phyloP scores from a whole-genome alignment of 371 early-diverging fungal species.

The Hamiltosporidium tvaerminnensis region DNA sequence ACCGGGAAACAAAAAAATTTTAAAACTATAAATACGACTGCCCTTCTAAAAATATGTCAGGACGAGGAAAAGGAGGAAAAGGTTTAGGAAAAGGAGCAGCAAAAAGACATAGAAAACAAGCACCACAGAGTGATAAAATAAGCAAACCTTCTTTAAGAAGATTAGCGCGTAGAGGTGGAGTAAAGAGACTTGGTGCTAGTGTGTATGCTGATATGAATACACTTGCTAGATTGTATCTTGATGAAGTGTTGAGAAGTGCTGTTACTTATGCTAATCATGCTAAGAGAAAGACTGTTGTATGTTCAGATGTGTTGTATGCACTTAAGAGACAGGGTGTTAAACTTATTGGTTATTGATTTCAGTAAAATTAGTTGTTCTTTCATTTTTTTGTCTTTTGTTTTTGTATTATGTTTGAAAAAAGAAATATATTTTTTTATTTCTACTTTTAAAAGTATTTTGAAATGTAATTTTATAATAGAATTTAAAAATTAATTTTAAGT shows the following conservation, averaged over 20 bases:
- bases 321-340: constrained; percentile 87
- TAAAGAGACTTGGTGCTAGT: constrained; percentile 94
- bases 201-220: constrained; percentile 93
- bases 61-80: constrained; percentile 88
- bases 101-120: constrained; percentile 76
- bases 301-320: constrained; percentile 76
- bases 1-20: too few species aligned
- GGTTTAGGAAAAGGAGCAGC: constrained; percentile 85
- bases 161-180: constrained; percentile 99
- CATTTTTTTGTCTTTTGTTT: too few species aligned
- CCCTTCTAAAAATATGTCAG: constrained; percentile 24
- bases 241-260: constrained; percentile 84
- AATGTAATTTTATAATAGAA: too few species aligned
- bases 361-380: too few species aligned
- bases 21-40: too few species aligned
- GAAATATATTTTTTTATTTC: too few species aligned
- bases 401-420: too few species aligned
- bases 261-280: constrained; percentile 97
- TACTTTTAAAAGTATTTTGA: too few species aligned
- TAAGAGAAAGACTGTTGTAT: constrained; percentile 95
- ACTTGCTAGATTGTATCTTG: constrained; percentile 85
- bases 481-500: too few species aligned
- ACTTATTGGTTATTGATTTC: background rate
- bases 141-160: constrained; percentile 99
- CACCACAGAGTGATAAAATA: constrained; percentile 58